Evolutionary conservation across 2,329 filamentous ascomycete genomes (phyloP).

Genomic region (Chalaropsis thielavioides): DNA sequence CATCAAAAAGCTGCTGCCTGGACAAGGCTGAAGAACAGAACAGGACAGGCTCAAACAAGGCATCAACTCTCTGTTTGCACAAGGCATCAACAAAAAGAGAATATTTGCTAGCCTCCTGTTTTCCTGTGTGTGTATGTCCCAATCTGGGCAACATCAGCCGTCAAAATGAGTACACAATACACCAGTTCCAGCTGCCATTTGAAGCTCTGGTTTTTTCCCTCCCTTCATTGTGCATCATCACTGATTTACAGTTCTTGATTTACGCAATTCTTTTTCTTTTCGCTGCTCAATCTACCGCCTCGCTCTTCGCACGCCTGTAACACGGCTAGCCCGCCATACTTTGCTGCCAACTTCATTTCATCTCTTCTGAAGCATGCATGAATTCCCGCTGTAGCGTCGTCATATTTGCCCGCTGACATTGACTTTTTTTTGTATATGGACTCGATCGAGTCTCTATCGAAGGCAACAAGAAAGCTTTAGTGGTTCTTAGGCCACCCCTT

Average conservation of each 20-base stretch:
- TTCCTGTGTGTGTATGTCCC: neutral
- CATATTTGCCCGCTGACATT: neutral
- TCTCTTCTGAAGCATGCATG: neutral
- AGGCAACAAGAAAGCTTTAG: no score
- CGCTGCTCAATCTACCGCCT: neutral
- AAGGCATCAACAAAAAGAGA: no score
- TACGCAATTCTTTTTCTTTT: neutral
- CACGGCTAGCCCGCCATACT: neutral
- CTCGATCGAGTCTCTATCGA: no score
- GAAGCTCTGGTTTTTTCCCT: neutral
- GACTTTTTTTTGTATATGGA: neutral
- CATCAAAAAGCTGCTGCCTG: neutral
- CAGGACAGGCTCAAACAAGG: no score
- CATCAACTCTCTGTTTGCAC: no score
- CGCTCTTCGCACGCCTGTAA: neutral
- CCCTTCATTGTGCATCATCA: neutral
- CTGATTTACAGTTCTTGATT: neutral
- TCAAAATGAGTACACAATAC: neutral
- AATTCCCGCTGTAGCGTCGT: constrained; percentile 1
- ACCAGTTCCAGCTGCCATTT: neutral
- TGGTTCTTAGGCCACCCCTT: neutral
- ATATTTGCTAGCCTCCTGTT: no score
- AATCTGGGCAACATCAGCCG: neutral
- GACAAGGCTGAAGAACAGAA: no score
- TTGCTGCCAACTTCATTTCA: neutral